Evolutionary conservation across 768 basidiomycete genomes (phyloP).

Genomic region (Stropharia rugosoannulata): DNA sequence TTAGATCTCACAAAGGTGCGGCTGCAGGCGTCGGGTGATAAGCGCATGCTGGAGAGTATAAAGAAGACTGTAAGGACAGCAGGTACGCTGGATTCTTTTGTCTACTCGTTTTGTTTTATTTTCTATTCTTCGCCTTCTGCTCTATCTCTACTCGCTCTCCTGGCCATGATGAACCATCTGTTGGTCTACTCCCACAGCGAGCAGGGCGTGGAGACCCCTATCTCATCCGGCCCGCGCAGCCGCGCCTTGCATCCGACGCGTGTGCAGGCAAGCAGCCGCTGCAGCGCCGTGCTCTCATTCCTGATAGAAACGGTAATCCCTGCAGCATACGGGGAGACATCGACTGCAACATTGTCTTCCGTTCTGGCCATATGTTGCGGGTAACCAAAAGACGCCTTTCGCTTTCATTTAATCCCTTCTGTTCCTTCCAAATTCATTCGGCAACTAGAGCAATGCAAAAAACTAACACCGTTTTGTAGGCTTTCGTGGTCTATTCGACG

Average conservation of each 20-base stretch:
- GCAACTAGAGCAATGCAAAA: background rate
- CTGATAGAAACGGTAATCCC: too few relatives aligned
- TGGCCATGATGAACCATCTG: too few relatives aligned
- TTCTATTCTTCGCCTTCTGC: slow-evolving; percentile 34
- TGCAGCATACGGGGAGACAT: too few relatives aligned
- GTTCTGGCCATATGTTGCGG: background rate
- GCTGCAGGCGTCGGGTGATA: slow-evolving; percentile 89
- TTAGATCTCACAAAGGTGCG: slow-evolving; percentile 91
- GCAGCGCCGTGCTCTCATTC: too few relatives aligned
- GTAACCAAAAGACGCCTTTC: too few relatives aligned
- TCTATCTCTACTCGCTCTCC: slow-evolving; percentile 11
- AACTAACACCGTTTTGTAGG: slow-evolving; percentile 30
- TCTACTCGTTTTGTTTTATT: slow-evolving; percentile 25
- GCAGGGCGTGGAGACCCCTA: too few relatives aligned
- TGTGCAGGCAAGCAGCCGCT: too few relatives aligned
- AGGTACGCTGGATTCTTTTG: slow-evolving; percentile 42
- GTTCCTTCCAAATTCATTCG: background rate
- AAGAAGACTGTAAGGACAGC: slow-evolving; percentile 81
- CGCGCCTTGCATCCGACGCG: too few relatives aligned
- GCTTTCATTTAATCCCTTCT: too few relatives aligned
- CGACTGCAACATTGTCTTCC: too few relatives aligned
- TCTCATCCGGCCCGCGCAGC: too few relatives aligned
- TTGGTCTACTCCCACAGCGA: too few relatives aligned
- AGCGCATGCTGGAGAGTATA: slow-evolving; percentile 83
- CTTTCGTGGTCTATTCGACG: slow-evolving; percentile 76